phyloP scores from a whole-genome alignment of 2,329 filamentous ascomycete genomes.

The Alternaria arborescens region DNA sequence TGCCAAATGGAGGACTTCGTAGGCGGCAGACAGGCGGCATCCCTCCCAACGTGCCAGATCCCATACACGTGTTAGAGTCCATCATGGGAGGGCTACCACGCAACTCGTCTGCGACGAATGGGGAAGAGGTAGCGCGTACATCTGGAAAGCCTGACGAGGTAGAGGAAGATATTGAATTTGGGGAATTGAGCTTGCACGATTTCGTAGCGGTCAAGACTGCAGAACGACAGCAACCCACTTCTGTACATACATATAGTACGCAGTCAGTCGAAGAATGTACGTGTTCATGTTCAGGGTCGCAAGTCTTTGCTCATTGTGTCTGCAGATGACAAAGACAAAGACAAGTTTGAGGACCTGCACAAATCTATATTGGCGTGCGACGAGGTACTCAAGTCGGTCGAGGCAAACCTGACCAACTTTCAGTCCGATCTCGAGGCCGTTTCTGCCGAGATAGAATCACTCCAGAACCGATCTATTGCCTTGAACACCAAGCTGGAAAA shows the following conservation, averaged over 20 bases:
- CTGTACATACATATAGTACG: constrained; percentile 60
- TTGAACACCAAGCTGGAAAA: constrained; percentile 89
- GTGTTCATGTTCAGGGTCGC: constrained; percentile 49
- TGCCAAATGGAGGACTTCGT: constrained; percentile 72
- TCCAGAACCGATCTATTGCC: constrained; percentile 85
- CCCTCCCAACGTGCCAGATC: constrained; percentile 69
- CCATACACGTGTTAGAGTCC: constrained; percentile 72
- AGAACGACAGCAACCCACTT: constrained; percentile 39
- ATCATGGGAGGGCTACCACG: constrained; percentile 61
- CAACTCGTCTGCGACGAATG: constrained; percentile 26
- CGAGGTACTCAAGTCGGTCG: constrained; percentile 90
- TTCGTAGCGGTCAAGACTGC: constrained; percentile 61
- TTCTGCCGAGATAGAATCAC: constrained; percentile 91
- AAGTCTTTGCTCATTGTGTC: constrained; percentile 38
- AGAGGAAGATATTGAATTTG: constrained; percentile 78
- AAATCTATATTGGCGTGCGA: constrained; percentile 89
- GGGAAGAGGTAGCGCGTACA: constrained; percentile 27
- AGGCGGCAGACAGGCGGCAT: constrained; percentile 64
- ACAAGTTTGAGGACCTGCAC: constrained; percentile 90
- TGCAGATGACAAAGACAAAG: constrained; percentile 78
- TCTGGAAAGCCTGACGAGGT: constrained; percentile 60
- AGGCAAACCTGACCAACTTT: constrained; percentile 90
- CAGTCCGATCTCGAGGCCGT: constrained; percentile 91
- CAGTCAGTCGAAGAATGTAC: constrained; percentile 78
- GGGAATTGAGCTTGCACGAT: constrained; percentile 76